Evolutionary conservation across 2,329 filamentous ascomycete species (phyloP).

Genomic region (Diaporthe capsici): DNA sequence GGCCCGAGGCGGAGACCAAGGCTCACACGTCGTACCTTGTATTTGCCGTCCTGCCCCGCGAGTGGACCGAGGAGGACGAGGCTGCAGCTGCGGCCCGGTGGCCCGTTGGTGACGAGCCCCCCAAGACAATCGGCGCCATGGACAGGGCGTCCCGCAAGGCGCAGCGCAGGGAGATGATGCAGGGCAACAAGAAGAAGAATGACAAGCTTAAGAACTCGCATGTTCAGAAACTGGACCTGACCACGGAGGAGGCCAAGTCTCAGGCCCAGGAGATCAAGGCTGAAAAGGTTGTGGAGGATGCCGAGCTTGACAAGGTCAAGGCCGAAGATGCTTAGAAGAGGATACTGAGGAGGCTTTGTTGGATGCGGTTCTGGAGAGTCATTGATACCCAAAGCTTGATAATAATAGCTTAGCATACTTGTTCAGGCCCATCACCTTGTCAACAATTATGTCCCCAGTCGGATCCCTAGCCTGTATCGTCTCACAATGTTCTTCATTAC

Average conservation of each 20-base stretch:
- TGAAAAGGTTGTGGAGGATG: slow-evolving; percentile 12
- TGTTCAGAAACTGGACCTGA: slow-evolving; percentile 17
- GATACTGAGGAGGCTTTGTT: not conserved
- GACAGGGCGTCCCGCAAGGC: slow-evolving; percentile 69
- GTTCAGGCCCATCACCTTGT: not conserved
- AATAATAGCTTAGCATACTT: slow-evolving; percentile 2
- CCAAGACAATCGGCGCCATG: slow-evolving; percentile 65
- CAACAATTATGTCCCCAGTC: not conserved
- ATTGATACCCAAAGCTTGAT: slow-evolving; percentile 39
- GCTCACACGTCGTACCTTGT: slow-evolving; percentile 98
- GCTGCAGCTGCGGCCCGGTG: slow-evolving; percentile 74
- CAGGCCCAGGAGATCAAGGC: slow-evolving; percentile 25
- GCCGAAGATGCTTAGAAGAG: not conserved
- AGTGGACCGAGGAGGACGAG: slow-evolving; percentile 90
- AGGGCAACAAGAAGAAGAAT: slow-evolving; percentile 44
- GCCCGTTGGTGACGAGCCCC: slow-evolving; percentile 68
- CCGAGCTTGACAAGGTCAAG: not conserved
- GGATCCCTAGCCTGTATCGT: not conserved
- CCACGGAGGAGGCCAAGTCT: slow-evolving; percentile 26
- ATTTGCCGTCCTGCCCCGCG: slow-evolving; percentile 89
- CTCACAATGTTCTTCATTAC: not conserved
- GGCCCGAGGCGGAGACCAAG: slow-evolving; percentile 90
- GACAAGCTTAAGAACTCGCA: slow-evolving; percentile 32
- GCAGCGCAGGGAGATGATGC: slow-evolving; percentile 66
- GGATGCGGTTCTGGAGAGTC: not conserved